These are phyloP conservation scores for Nicotiana tabacum DNA, from an alignment of 257 asterid species.

Conservation along the genomic window DNA sequence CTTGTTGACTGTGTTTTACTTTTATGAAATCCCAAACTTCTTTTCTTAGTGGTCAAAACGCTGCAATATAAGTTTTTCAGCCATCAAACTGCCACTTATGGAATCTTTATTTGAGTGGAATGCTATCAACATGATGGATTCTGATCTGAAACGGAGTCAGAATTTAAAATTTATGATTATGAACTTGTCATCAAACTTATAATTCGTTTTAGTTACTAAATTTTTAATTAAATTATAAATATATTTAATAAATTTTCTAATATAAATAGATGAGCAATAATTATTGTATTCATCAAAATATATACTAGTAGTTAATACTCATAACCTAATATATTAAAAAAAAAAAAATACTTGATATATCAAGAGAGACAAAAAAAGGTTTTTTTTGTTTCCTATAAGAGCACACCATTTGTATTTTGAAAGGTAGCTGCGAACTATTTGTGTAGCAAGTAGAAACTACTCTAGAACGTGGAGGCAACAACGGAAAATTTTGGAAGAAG, in stretches of 20 bases:
- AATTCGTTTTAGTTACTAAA: neutral
- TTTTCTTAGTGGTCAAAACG: neutral
- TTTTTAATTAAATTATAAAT: neutral
- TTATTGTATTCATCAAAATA: too few species aligned
- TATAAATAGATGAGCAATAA: neutral
- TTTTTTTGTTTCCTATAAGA: neutral
- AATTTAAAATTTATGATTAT: neutral
- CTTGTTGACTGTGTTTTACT: neutral
- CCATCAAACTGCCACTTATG: neutral
- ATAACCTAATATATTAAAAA: too few species aligned
- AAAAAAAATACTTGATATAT: neutral
- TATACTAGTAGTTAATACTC: neutral
- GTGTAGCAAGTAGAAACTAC: neutral
- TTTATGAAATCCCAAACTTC: neutral
- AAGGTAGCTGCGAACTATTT: neutral
- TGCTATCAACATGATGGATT: neutral
- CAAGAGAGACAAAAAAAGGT: neutral
- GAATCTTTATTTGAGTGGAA: neutral
- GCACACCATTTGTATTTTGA: neutral
- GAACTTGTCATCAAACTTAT: too few species aligned
- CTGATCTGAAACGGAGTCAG: accelerated
- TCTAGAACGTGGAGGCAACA: slow-evolving; percentile 14
- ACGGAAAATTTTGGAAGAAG: neutral
- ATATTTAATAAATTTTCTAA: neutral
- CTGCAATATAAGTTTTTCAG: neutral